These are phyloP conservation scores for Solanum virginianum DNA, from an alignment of 257 asterid genomes.

Conservation along the genomic window DNA sequence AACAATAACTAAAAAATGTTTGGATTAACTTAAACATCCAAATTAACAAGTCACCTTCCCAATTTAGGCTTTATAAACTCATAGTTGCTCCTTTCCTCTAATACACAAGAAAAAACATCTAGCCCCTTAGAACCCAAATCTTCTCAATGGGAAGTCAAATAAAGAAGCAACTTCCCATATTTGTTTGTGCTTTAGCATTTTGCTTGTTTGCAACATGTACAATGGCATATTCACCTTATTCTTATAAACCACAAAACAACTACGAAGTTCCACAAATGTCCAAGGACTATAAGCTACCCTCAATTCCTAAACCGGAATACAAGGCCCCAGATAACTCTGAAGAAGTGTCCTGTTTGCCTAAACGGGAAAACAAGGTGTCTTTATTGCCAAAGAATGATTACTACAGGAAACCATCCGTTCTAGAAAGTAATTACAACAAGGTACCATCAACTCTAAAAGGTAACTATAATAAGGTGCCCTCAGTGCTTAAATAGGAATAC, in stretches of 20 bases:
- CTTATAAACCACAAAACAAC: too few species aligned
- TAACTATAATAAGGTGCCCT: not conserved
- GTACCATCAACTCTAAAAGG: not conserved
- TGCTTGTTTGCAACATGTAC: too few species aligned
- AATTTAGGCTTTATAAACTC: not conserved
- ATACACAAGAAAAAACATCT: not conserved
- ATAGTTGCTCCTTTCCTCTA: not conserved
- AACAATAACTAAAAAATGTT: too few species aligned
- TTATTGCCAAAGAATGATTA: not conserved
- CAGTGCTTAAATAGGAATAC: not conserved
- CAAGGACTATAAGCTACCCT: not conserved
- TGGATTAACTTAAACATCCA: not conserved
- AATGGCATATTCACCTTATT: too few species aligned
- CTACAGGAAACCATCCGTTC: not conserved
- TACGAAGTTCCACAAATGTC: not conserved
- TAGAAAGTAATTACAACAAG: not conserved
- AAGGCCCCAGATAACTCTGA: too few species aligned
- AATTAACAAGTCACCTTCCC: not conserved
- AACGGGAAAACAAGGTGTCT: not conserved
- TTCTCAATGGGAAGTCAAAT: too few species aligned
- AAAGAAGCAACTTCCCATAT: too few species aligned
- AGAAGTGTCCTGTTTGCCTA: too few species aligned
- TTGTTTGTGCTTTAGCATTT: too few species aligned
- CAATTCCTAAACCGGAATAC: not conserved
- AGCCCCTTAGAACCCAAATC: too few species aligned